Conservation (phyloP, 2,329 filamentous ascomycete genomes). For the Clarireedia sp. region DNA sequence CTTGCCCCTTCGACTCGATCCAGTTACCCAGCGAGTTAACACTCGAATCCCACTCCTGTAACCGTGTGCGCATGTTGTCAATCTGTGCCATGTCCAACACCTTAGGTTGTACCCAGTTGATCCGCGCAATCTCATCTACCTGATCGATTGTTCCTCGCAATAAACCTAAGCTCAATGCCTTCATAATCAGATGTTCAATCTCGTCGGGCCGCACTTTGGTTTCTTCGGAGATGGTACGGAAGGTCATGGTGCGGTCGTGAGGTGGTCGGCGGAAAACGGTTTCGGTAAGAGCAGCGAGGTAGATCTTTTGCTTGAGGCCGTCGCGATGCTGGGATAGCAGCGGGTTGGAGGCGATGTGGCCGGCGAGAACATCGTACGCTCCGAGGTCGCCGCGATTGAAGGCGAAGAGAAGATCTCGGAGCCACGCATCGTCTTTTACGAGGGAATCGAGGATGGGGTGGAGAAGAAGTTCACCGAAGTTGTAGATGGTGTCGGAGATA, state of each 20-base stretch:
- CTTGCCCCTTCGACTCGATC: constrained; percentile 89
- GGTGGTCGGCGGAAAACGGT: constrained; percentile 92
- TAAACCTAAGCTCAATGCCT: constrained; percentile 88
- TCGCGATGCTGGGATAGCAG: constrained; percentile 71
- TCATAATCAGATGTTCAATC: constrained; percentile 98
- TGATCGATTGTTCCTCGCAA: constrained; percentile 92
- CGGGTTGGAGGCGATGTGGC: constrained; percentile 71
- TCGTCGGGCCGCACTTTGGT: constrained; percentile 86
- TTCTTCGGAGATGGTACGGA: constrained; percentile 78
- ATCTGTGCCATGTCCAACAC: constrained; percentile 95
- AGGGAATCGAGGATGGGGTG: constrained; percentile 92
- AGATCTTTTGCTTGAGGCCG: constrained; percentile 95
- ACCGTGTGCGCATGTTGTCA: constrained; percentile 75
- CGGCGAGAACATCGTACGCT: constrained; percentile 75
- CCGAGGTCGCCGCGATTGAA: constrained; percentile 93
- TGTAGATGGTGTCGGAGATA: constrained; percentile 94
- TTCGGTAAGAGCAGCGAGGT: constrained; percentile 90
- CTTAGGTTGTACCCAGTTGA: constrained; percentile 99
- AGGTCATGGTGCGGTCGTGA: constrained; percentile 91
- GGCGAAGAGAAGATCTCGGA: constrained; percentile 90
- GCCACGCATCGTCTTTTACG: constrained; percentile 71
- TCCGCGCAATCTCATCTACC: constrained; percentile 86
- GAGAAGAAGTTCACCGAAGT: constrained; percentile 96
- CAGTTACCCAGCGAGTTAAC: constrained; percentile 95
- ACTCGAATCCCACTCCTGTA: constrained; percentile 92